Percentiles rank a stretch among this genome's conserved stretches.
These are phyloP conservation scores for Gnomoniopsis smithogilvyi DNA, from an alignment of 2,329 filamentous ascomycete genomes.

Conservation along the genomic window DNA sequence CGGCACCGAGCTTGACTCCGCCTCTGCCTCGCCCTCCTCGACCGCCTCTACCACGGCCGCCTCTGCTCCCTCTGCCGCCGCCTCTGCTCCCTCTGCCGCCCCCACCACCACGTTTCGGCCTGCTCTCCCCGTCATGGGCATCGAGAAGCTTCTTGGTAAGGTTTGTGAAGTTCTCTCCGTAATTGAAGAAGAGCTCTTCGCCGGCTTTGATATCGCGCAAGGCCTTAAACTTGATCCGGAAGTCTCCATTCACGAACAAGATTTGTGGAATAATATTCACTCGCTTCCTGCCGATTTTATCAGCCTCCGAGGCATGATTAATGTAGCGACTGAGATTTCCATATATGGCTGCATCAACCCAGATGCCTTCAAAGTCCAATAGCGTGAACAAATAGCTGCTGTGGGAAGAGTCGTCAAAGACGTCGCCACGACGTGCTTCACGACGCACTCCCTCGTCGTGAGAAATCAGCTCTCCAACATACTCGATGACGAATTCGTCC, in stretches of 20 bases:
- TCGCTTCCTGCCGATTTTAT: slow-evolving; percentile 37
- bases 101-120: slow-evolving; percentile 10
- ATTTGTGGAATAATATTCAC: slow-evolving; percentile 65
- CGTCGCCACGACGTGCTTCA: slow-evolving; percentile 57
- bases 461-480: slow-evolving; percentile 73
- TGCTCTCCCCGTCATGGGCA: slow-evolving; percentile 32
- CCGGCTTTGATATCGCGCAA: slow-evolving; percentile 64
- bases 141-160: slow-evolving; percentile 51
- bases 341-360: slow-evolving; percentile 72
- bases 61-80: slow-evolving; percentile 12
- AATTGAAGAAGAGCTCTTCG: slow-evolving; percentile 80
- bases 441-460: slow-evolving; percentile 67
- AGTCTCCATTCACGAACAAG: slow-evolving; percentile 70
- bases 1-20: slow-evolving; percentile 12
- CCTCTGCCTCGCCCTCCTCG: slow-evolving; percentile 17
- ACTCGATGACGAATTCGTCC: slow-evolving; percentile 77
- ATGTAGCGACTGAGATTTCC: slow-evolving; percentile 83
- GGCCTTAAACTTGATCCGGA: slow-evolving; percentile 73
- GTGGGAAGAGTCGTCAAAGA: slow-evolving; percentile 60
- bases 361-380: slow-evolving; percentile 57
- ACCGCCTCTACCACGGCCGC: slow-evolving; percentile 14
- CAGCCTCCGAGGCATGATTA: slow-evolving; percentile 64
- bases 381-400: slow-evolving; percentile 64
- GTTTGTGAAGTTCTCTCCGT: slow-evolving; percentile 67
- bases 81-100: slow-evolving; percentile 10